These are phyloP conservation scores for Mycosphaerelloides madeirae DNA, from an alignment of 2,329 filamentous ascomycete species.

Conservation along the genomic window DNA sequence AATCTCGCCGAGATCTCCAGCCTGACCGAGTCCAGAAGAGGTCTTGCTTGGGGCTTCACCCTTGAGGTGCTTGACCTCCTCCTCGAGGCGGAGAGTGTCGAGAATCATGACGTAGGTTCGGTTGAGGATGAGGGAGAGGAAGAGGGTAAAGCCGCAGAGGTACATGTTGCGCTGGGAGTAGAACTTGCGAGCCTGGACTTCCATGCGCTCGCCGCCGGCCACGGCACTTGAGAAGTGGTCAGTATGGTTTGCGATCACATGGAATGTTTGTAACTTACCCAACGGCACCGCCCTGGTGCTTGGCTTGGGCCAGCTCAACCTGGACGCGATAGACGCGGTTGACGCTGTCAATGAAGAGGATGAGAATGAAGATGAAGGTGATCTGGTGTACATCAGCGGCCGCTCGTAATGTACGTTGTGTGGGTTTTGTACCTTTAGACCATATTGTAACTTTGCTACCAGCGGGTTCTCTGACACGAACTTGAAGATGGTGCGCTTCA, in stretches of 20 bases:
- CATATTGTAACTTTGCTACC: constrained; percentile 92
- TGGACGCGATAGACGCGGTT: constrained; percentile 95
- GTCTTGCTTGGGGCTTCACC: constrained; percentile 54
- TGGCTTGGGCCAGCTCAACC: constrained; percentile 73
- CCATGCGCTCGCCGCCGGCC: constrained; percentile 83
- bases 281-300: constrained; percentile 48
- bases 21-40: constrained; percentile 69
- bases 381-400: constrained; percentile 52
- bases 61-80: constrained; percentile 81
- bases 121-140: constrained; percentile 97
- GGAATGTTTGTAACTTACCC: constrained; percentile 39
- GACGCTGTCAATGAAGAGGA: constrained; percentile 96
- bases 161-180: constrained; percentile 99
- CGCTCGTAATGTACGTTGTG: not conserved
- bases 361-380: constrained; percentile 97
- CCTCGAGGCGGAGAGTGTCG: constrained; percentile 85
- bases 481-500: constrained; percentile 82
- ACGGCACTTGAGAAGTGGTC: constrained; percentile 52
- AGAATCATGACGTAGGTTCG: constrained; percentile 98
- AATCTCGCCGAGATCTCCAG: constrained; percentile 73
- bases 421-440: constrained; percentile 64
- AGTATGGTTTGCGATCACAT: constrained; percentile 8
- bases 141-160: constrained; percentile 97
- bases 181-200: constrained; percentile 99
- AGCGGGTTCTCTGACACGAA: constrained; percentile 88